Percentiles rank a stretch among this genome's conserved stretches.
phyloP scores from a whole-genome alignment of 1,284 basidiomycete genomes.

The Irpex sp. region DNA sequence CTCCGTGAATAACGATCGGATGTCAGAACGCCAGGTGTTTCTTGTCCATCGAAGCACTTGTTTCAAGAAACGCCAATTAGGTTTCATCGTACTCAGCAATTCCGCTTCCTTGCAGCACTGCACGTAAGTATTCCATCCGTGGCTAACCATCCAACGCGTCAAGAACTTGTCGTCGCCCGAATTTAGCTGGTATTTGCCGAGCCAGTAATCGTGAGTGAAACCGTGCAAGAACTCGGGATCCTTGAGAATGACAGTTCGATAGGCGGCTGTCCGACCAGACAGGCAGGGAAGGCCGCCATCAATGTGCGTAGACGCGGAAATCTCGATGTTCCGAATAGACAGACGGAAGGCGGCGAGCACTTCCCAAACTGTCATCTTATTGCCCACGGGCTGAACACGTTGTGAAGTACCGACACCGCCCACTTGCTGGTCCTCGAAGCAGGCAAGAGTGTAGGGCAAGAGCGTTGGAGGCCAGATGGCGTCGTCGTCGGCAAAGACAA shows the following conservation, averaged over 20 bases:
- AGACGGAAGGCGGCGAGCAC: conserved; percentile 89
- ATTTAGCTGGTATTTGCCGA: conserved; percentile 90
- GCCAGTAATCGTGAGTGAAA: conserved; percentile 91
- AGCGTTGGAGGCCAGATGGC: conserved; percentile 92
- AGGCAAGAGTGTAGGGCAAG: conserved; percentile 80
- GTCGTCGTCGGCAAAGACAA: conserved; percentile 94
- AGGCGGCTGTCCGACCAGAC: conserved; percentile 88
- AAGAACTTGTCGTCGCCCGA: conserved; percentile 93
- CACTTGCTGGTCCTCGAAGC: conserved; percentile 91
- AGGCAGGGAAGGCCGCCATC: conserved; percentile 90
- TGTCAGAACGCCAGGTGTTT: conserved; percentile 90
- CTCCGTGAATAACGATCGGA: conserved; percentile 86
- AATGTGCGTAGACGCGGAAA: conserved; percentile 83
- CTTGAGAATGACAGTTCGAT: conserved; percentile 89
- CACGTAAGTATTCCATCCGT: conserved; percentile 91
- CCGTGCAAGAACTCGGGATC: conserved; percentile 90
- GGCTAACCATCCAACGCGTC: conserved; percentile 94
- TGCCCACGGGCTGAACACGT: conserved; percentile 78
- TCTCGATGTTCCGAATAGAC: conserved; percentile 91
- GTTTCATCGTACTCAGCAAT: conserved; percentile 91
- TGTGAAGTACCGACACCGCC: conserved; percentile 91
- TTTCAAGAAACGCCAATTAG: conserved; percentile 92
- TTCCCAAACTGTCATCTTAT: conserved; percentile 88
- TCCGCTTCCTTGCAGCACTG: conserved; percentile 90
- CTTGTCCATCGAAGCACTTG: conserved; percentile 91